A percentile compares a stretch with the other conserved stretches of the same genome.
phyloP scores from a whole-genome alignment of 345 rosid species.

The Physaria fendleri region DNA sequence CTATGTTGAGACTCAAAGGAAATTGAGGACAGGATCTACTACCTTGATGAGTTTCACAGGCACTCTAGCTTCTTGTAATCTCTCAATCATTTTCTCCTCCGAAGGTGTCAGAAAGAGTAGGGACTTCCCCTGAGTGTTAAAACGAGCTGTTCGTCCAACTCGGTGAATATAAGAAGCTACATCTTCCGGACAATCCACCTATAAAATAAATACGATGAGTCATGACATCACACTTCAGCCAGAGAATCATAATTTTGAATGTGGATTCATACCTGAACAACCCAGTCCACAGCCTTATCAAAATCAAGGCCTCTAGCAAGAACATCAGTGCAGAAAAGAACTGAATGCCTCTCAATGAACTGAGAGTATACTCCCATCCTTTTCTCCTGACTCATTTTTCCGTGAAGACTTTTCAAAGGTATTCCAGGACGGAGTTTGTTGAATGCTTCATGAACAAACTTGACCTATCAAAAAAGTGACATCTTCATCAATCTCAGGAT shows the following conservation, averaged over 20 bases:
- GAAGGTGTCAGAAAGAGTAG: conserved; percentile 82
- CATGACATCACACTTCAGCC: neutral
- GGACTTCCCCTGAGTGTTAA: conserved; percentile 63
- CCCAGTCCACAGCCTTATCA: conserved; percentile 93
- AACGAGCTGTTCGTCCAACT: conserved; percentile 97
- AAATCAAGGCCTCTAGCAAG: conserved; percentile 96
- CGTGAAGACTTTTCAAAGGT: conserved; percentile 90
- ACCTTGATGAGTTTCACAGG: conserved; percentile 78
- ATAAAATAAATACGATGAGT: conserved; percentile 12
- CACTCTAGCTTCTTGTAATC: conserved; percentile 63
- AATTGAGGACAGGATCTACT: conserved; percentile 23
- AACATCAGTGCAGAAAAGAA: conserved; percentile 91
- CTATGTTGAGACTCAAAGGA: neutral
- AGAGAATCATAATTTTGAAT: conserved; percentile 3
- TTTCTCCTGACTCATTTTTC: conserved; percentile 88
- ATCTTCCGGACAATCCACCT: conserved; percentile 97
- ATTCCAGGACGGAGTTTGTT: conserved; percentile 93
- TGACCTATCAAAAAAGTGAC: conserved; percentile 44
- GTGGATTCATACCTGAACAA: conserved; percentile 61
- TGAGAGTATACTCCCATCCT: conserved; percentile 78
- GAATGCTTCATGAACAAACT: conserved; percentile 88
- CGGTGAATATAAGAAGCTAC: conserved; percentile 91
- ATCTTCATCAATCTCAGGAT: conserved; percentile 6
- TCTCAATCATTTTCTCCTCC: conserved; percentile 88
- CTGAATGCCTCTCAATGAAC: conserved; percentile 71